Base-by-base conservation (phyloP, 805 yeast species). In the Yamadazyma akitaensis region DNA sequence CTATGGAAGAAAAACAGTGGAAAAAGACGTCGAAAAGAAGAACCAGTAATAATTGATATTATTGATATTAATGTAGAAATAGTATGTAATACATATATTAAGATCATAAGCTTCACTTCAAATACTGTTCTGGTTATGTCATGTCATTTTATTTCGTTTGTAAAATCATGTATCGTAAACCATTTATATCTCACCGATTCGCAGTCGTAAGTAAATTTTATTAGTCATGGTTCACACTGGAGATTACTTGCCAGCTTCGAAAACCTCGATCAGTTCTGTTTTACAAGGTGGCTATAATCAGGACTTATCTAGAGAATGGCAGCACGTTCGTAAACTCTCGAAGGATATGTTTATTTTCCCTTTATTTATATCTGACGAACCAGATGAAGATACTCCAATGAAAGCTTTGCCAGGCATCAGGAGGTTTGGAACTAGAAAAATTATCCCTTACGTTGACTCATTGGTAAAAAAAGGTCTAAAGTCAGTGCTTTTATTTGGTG, bases 251-350 rank as follows among this genome's bases (percentile, higher is more conserved):
- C 79, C 80, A 14, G 67, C 73, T 1, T 71, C 75, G 19, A 79
- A 78, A 30, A 80, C 91, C 0, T 72, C 76, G 32, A 79, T 88
- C 51, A 76, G 89, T 12, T 86, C 96, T 6, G 71, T 94, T 36
- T 74, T 94, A 37, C 92, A 94, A 51, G 97, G 98, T 49, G 97
- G 98, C 3, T 94, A 91, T 68, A 87, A 88, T 65, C 96, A 91
- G 59, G 95, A 97, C 1, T 74, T 92, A 38, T 61, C 88, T 17
- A 79, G 99, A 57, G 83, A 79, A 62, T 94, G 99, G 99, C 99
- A 94, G 65, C 79, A 77, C 54, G 92, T 85, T 62, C 79, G 90
- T 56, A 92, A 83, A 64, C 75, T 94, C 46, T 76, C 85, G 28
- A 94, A 94, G 66, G 84, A 79, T 63, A 87, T 88, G 95, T 84